A percentile compares a stretch with the other conserved stretches of the same genome.
phyloP scores from a whole-genome alignment of 108 stramenopile species.

The Pseudonitzschia multiseries region DNA sequence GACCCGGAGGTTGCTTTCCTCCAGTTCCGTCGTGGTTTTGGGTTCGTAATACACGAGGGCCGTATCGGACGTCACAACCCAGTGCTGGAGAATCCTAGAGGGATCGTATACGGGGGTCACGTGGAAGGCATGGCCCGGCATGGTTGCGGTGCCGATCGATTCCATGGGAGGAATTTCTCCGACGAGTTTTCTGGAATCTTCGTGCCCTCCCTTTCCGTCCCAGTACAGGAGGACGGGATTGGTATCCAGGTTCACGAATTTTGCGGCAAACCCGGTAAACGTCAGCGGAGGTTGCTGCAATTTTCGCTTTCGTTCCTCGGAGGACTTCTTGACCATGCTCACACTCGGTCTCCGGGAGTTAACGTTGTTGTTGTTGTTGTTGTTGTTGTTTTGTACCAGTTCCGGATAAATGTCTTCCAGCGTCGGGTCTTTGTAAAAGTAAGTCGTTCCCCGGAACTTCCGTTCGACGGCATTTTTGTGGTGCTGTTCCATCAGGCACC shows the following conservation, averaged over 20 bases:
- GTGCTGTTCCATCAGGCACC: constrained; percentile 30
- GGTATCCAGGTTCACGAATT: constrained; percentile 75
- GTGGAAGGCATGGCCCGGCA: constrained; percentile 75
- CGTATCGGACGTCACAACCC: constrained; percentile 75
- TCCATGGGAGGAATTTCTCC: constrained; percentile 79
- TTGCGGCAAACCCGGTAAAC: constrained; percentile 83
- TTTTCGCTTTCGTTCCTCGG: constrained; percentile 14
- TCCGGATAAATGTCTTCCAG: constrained; percentile 39
- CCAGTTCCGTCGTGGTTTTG: constrained; percentile 42
- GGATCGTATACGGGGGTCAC: constrained; percentile 70
- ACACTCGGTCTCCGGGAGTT: too few species aligned
- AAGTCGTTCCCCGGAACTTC: constrained; percentile 31
- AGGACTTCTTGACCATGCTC: constrained; percentile 25
- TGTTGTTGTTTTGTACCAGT: background rate
- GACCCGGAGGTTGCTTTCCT: constrained; percentile 22
- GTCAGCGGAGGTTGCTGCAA: constrained; percentile 52
- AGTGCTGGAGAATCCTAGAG: constrained; percentile 52
- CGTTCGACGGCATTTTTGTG: background rate
- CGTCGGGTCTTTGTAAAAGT: constrained; percentile 26
- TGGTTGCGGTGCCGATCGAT: constrained; percentile 73
- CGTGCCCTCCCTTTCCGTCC: constrained; percentile 71
- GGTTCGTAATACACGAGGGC: constrained; percentile 71
- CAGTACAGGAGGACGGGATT: constrained; percentile 69
- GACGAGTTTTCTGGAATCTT: constrained; percentile 43
- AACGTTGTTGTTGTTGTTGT: too few species aligned